Conservation (phyloP, 192 early-diverging fungal species). For the Coemansia sp. region DNA sequence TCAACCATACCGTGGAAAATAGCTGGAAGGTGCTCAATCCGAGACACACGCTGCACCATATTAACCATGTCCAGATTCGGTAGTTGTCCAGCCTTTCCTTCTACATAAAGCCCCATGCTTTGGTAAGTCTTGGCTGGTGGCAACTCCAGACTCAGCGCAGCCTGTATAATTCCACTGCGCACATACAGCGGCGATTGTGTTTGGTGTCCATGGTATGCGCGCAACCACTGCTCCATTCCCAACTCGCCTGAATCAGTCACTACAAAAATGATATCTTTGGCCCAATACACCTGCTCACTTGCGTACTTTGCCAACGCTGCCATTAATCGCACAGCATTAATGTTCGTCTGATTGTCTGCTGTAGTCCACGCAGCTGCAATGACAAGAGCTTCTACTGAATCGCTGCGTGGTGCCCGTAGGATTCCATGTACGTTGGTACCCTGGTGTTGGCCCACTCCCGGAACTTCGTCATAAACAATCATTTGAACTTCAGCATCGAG, state of each 20-base stretch:
- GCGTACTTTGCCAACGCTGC: constrained; percentile 42
- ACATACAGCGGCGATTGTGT: constrained; percentile 19
- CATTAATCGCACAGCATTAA: constrained; percentile 34
- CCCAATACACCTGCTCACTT: constrained; percentile 75
- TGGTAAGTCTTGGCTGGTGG: constrained; percentile 58
- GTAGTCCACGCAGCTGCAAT: constrained; percentile 80
- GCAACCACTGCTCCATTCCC: constrained; percentile 84
- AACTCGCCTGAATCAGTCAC: constrained; percentile 72
- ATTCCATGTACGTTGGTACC: constrained; percentile 83
- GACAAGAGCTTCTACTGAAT: constrained; percentile 86
- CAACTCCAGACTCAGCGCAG: constrained; percentile 85
- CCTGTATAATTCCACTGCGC: constrained; percentile 80
- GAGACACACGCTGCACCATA: constrained; percentile 62
- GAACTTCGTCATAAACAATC: constrained; percentile 30
- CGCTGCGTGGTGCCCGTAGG: constrained; percentile 74
- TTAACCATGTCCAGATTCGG: constrained; percentile 91
- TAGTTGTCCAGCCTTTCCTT: constrained; percentile 88
- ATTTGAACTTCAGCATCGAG: constrained; percentile 46
- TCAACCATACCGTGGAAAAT: constrained; percentile 41
- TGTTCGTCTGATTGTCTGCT: constrained; percentile 53
- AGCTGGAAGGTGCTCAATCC: constrained; percentile 53
- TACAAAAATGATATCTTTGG: constrained; percentile 89
- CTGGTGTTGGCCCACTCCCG: constrained; percentile 18
- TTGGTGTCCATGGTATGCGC: constrained; percentile 78
- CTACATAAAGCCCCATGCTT: constrained; percentile 71